Conservation (phyloP, 1,139 yeast genomes). For the Blastobotrys elegans region DNA sequence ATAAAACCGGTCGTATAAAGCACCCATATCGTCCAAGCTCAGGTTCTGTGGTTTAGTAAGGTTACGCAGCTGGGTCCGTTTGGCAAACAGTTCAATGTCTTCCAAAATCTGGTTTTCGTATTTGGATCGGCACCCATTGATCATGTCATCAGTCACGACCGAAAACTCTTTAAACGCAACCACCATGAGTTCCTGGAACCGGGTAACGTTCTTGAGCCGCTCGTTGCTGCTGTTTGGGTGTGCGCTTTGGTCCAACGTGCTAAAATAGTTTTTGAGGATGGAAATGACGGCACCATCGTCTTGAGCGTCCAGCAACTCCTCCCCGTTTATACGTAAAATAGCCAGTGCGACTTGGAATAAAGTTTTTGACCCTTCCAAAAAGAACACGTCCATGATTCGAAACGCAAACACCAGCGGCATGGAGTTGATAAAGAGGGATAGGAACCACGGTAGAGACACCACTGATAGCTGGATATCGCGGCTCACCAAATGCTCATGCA, state of each 20-base stretch:
- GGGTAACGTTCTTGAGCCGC: constrained; percentile 62
- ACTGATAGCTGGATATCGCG: constrained; percentile 92
- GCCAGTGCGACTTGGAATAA: constrained; percentile 93
- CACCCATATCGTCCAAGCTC: constrained; percentile 52
- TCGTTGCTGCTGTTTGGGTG: constrained; percentile 68
- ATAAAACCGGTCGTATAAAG: constrained; percentile 81
- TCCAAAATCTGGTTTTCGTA: constrained; percentile 74
- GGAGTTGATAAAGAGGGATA: constrained; percentile 81
- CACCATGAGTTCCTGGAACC: constrained; percentile 84
- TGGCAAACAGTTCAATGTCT: constrained; percentile 85
- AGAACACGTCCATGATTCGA: constrained; percentile 84
- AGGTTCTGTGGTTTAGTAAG: constrained; percentile 68
- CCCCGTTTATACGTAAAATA: constrained; percentile 79
- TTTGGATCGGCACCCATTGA: constrained; percentile 62
- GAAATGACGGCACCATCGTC: constrained; percentile 94
- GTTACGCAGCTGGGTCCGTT: constrained; percentile 84
- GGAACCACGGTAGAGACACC: constrained; percentile 93
- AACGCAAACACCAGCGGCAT: constrained; percentile 95
- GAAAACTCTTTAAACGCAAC: constrained; percentile 90
- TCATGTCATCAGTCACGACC: constrained; percentile 68
- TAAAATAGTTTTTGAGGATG: constrained; percentile 76
- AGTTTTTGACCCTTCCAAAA: constrained; percentile 84
- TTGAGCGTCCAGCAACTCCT: constrained; percentile 66
- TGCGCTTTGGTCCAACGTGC: constrained; percentile 71
- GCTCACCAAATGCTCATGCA: constrained; percentile 75